Evolutionary conservation across 345 rosid species (phyloP).

Genomic region (Euphorbia peplus): DNA sequence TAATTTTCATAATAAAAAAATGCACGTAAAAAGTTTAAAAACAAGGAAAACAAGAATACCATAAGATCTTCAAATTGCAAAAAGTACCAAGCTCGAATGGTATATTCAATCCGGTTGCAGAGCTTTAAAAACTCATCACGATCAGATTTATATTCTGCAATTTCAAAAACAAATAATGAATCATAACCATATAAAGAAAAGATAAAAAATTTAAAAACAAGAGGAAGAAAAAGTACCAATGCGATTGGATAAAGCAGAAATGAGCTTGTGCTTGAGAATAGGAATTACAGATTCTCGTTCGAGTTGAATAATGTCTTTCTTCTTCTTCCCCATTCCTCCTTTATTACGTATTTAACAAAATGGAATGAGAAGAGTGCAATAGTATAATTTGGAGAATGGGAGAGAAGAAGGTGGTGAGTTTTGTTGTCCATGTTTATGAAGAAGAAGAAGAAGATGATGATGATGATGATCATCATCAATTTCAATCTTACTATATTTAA

Average conservation of each 20-base stretch:
- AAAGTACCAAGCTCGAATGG: slow-evolving; percentile 69
- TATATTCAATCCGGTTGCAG: slow-evolving; percentile 61
- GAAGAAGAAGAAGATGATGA: too few relatives aligned
- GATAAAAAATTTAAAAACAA: background rate
- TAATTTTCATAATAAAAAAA: background rate
- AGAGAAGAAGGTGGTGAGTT: background rate
- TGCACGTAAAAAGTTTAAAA: background rate
- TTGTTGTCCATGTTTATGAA: background rate
- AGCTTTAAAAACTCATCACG: slow-evolving; percentile 53
- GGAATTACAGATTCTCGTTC: slow-evolving; percentile 79
- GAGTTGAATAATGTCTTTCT: slow-evolving; percentile 51
- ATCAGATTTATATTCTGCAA: slow-evolving; percentile 34
- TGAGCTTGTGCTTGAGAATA: slow-evolving; percentile 53
- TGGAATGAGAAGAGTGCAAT: background rate
- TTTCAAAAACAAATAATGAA: background rate
- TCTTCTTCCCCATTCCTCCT: slow-evolving; percentile 45
- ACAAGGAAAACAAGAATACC: slow-evolving; percentile 25
- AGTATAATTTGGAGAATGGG: background rate
- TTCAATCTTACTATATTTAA: too few relatives aligned
- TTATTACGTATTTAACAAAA: background rate
- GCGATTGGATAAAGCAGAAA: slow-evolving; percentile 42
- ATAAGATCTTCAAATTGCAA: slow-evolving; percentile 70
- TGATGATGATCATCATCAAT: too few relatives aligned
- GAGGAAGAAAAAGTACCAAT: slow-evolving; percentile 28
- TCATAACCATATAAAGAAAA: background rate